phyloP scores from a whole-genome alignment of 257 asterid genomes.

The Solanum chiquidenum region DNA sequence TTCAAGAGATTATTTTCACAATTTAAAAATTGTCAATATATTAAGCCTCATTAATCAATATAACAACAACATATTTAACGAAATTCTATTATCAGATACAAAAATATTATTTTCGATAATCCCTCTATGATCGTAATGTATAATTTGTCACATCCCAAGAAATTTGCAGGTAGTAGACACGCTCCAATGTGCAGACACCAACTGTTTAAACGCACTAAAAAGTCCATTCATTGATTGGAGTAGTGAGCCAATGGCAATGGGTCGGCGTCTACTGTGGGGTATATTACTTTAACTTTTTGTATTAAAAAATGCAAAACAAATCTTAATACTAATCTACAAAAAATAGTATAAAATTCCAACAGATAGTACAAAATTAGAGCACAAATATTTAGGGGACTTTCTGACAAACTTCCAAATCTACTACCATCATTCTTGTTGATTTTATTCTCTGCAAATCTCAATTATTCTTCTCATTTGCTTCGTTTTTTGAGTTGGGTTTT shows the following conservation, averaged over 20 bases:
- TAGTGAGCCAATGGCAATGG: slow-evolving; percentile 20
- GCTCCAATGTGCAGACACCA: slow-evolving; percentile 38
- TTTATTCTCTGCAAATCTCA: slow-evolving; percentile 25
- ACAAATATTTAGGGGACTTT: neutral
- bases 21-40: too few species aligned
- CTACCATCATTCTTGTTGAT: slow-evolving; percentile 6
- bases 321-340: neutral
- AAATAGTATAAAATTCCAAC: neutral
- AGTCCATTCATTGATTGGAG: slow-evolving; percentile 28
- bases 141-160: neutral
- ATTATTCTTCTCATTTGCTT: slow-evolving; percentile 18
- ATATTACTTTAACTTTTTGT: neutral
- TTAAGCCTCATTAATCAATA: neutral
- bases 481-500: slow-evolving; percentile 20
- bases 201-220: slow-evolving; percentile 48
- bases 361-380: neutral
- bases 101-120: too few species aligned
- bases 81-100: accelerated
- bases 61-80: too few species aligned
- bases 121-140: accelerated
- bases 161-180: slow-evolving; percentile 33
- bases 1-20: neutral
- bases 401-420: slow-evolving; percentile 44
- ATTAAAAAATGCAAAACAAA: neutral
- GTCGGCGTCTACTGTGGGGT: slow-evolving; percentile 16